phyloP scores from a whole-genome alignment of 2,329 filamentous ascomycete genomes.

The Verticillium nubilum region DNA sequence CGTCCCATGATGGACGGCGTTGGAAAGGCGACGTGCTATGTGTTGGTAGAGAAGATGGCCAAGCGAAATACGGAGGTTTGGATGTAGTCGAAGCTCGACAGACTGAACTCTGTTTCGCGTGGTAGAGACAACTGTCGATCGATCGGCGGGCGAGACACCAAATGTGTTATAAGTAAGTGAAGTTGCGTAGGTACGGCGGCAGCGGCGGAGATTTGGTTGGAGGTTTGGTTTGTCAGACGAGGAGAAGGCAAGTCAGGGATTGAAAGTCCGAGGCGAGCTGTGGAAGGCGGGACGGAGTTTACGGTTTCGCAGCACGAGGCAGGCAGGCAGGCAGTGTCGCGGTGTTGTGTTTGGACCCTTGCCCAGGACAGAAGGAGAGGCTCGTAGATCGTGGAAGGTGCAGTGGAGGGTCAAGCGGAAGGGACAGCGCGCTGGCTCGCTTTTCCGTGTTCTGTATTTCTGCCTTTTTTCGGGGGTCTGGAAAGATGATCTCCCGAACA shows the following conservation, averaged over 20 bases:
- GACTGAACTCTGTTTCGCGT: not conserved
- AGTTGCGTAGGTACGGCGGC: not conserved
- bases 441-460: not conserved
- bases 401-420: not conserved
- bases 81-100: not conserved
- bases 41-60: slow-evolving; percentile 1
- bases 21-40: slow-evolving; percentile 1
- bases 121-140: not conserved
- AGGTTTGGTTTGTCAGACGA: not conserved
- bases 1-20: slow-evolving; percentile 28
- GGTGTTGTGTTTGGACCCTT: not conserved
- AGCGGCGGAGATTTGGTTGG: not conserved
- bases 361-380: not conserved
- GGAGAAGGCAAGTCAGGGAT: not conserved
- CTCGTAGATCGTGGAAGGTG: not conserved
- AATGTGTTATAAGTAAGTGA: not conserved
- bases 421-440: not conserved
- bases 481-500: not conserved
- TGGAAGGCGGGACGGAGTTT: not conserved
- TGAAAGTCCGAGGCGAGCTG: not conserved
- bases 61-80: not conserved
- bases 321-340: not conserved
- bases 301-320: not conserved
- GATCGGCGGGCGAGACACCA: not conserved
- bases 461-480: not conserved